Evolutionary conservation across 208 protist genomes (phyloP), one percentile per base, ranked within the genome.

Genomic region (Endotrypanum monterogeii): DNA sequence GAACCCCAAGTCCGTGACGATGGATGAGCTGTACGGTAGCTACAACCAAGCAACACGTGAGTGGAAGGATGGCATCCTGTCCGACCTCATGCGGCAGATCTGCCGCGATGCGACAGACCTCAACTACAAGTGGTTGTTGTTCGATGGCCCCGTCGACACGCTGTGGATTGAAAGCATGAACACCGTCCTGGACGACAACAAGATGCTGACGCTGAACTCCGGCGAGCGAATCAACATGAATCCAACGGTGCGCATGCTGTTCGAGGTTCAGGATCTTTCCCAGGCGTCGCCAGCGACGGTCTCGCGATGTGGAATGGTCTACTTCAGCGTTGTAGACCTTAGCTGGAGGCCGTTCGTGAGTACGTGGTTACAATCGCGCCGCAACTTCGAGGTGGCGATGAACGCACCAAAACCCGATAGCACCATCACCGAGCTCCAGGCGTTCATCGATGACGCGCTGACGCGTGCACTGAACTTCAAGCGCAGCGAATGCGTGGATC

Each of bases 111-210:
- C 90, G 62, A 97, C 90, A 30, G 93, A 97, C 80, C 71, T 87
- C 55, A 91, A 96, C 69, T 90, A 99, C 82, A 98, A 99, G 82
- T 99, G 98, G 98, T 91, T 99, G 23, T 65, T 99, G 25, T 98
- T 99, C 57, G 98, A 99, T 78, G 98, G 98, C 46, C 98, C 98
- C 30, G 98, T 99, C 20, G 98, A 99, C 86, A 99, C 99, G 58
- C 85, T 99, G 25, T 99, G 99, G 98, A 99, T 99, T 74, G 99
- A 99, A 91, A 98, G 88, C 9, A 99, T 99, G 98, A 99, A 99
- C 86, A 99, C 98, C 23, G 98, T 99, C n/a, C 86, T 99, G 20
- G 99, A 99, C 89, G 98, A 99, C 86, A 99, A 99, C 88, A 99
- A 99, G 89, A 94, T 99, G 85, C 92, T 99, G 9, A 99, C 99